Conservation (phyloP, 176 grass and related monocot genomes). For the Musa acuminata region DNA sequence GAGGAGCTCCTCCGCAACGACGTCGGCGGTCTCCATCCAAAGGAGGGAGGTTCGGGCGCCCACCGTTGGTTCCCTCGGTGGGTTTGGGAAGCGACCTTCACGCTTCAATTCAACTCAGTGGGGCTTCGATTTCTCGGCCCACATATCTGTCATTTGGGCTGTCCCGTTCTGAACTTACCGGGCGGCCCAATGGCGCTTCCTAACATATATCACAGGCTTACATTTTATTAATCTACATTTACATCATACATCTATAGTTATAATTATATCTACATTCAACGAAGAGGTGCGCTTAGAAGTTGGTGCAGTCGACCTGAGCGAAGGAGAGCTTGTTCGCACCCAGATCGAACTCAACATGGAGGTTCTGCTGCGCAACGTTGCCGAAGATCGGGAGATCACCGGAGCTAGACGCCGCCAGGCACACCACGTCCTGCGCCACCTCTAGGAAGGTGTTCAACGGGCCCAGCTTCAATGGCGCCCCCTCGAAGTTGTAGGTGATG, state of each 20-base stretch:
- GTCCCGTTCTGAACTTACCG: no score
- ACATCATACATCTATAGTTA: no score
- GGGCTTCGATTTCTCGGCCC: no score
- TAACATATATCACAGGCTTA: no score
- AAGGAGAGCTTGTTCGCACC: background rate
- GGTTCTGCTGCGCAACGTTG: constrained; percentile 13
- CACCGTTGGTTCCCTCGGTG: background rate
- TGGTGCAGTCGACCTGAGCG: background rate
- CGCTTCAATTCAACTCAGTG: no score
- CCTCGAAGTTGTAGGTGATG: background rate
- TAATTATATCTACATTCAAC: no score
- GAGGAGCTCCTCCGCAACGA: constrained; percentile 46
- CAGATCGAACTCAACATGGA: constrained; percentile 2
- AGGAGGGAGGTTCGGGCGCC: background rate
- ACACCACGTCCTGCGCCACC: background rate
- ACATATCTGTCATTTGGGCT: no score
- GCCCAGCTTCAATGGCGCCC: background rate
- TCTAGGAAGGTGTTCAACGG: background rate
- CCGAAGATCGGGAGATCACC: background rate
- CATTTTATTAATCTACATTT: no score
- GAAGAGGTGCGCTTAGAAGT: no score
- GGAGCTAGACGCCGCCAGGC: background rate
- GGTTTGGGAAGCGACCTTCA: no score
- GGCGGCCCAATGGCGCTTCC: no score
- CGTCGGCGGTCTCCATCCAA: constrained; percentile 29